Base-by-base conservation (phyloP, 2,329 filamentous ascomycete genomes). In the Pseudogymnoascus sp. region DNA sequence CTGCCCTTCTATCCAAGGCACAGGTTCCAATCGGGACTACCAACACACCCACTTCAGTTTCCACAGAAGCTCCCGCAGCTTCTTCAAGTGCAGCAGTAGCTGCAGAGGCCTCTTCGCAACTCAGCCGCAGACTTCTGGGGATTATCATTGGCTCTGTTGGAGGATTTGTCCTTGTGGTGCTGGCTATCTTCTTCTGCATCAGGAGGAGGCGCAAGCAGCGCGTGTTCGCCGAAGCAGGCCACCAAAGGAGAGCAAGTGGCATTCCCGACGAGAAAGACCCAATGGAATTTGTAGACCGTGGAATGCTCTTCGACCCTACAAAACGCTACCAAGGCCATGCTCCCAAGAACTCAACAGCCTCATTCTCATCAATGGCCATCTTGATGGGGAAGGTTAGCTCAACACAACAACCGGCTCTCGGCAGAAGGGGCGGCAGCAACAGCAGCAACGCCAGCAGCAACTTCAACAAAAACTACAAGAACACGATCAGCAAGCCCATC, bases 101-200 rank as follows among this genome's bases (percentile, higher is more conserved):
- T 1, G 67, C 72, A 5, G 72, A 73, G 4, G 68, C 71, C 3
- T 67, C 73, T n/a, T 29, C 45, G 45, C 18, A 23, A 47, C 23
- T 51, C 12, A 29, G 23, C 14, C 45, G 75, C 68, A 85, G 85
- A 6, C 88, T 96, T 29, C 81, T 97, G 1, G 93, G 90, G 36
- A 90, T 90, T 61, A 90, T 90, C 0, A 81, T 97, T 0, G 92
- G 93, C 11, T 86, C 87, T n/a, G 86, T 96, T 21, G 83, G 90
- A 62, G 91, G 89, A 16, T 78, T 91, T 62, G 86, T 88, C 18
- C 76, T 71, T 3, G 64, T 73, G 5, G 63, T 73, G 12, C 63
- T 74, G 16, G 65, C 86, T 0, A 72, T 96, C 5, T 80, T 97
- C 18, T 78, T 95, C 61, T 79, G 89, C 29, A 76, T 92, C 23